phyloP scores from a whole-genome alignment of 1,139 yeast species.

The Debaryomyces psychrophilus region DNA sequence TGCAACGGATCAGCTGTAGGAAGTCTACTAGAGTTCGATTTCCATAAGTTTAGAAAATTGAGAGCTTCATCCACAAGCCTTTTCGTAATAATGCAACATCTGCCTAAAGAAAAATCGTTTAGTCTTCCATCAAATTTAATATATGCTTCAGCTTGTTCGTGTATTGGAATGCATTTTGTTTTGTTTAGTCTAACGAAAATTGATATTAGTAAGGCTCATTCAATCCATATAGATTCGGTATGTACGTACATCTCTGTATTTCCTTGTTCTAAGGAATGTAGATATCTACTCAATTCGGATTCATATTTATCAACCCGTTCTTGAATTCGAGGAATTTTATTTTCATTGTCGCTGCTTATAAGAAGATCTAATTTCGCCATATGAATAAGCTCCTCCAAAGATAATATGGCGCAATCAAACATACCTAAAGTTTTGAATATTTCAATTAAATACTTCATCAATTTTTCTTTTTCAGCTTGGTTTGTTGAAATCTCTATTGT shows the following conservation, averaged over 20 bases:
- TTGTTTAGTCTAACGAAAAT: not conserved
- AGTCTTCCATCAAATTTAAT: conserved; percentile 19
- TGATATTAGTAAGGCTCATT: not conserved
- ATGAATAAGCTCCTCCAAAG: conserved; percentile 18
- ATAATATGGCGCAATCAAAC: conserved; percentile 14
- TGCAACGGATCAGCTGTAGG: conserved; percentile 14
- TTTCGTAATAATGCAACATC: conserved; percentile 15
- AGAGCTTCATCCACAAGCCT: conserved; percentile 13
- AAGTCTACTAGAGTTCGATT: conserved; percentile 1
- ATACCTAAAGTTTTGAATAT: conserved; percentile 23
- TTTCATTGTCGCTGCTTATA: conserved; percentile 8
- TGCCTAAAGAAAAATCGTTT: conserved; percentile 23
- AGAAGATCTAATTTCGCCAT: conserved; percentile 14
- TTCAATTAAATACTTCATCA: conserved; percentile 20
- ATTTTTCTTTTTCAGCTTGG: conserved; percentile 19
- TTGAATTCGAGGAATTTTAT: conserved; percentile 1
- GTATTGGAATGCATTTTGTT: conserved; percentile 17
- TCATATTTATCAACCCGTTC: conserved; percentile 10
- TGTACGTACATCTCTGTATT: not conserved
- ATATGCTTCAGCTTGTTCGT: conserved; percentile 26
- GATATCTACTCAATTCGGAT: conserved; percentile 5
- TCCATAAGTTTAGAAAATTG: conserved; percentile 12
- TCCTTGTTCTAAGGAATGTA: not conserved
- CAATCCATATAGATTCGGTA: too few species aligned
- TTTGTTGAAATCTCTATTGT: conserved; percentile 29